phyloP scores from a whole-genome alignment of 2,329 filamentous ascomycete species.

The Fusarium sp. region DNA sequence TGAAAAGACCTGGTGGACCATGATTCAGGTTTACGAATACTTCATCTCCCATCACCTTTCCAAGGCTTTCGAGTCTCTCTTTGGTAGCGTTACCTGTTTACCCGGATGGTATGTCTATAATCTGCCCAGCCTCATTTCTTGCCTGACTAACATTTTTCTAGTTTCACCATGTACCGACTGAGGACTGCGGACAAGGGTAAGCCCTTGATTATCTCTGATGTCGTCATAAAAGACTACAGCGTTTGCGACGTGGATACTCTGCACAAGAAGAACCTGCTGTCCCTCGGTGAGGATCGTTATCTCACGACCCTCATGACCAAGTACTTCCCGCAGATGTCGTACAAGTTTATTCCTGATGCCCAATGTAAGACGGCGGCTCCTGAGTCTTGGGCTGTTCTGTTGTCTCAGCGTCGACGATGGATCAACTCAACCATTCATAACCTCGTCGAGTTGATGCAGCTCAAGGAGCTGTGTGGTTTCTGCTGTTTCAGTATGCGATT shows the following conservation, averaged over 20 bases:
- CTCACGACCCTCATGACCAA: constrained; percentile 98
- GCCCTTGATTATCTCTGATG: constrained; percentile 93
- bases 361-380: constrained; percentile 95
- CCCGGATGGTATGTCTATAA: constrained; percentile 88
- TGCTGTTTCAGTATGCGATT: constrained; percentile 99
- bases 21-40: constrained; percentile 99
- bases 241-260: constrained; percentile 93
- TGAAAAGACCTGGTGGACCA: constrained; percentile 96
- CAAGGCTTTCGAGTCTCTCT: constrained; percentile 98
- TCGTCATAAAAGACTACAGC: constrained; percentile 89
- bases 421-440: constrained; percentile 99
- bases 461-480: constrained; percentile 97
- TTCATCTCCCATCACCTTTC: constrained; percentile 98
- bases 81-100: constrained; percentile 98
- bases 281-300: constrained; percentile 96
- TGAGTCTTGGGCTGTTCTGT: constrained; percentile 91
- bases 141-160: constrained; percentile 60
- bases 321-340: constrained; percentile 95
- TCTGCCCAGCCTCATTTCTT: background rate
- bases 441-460: constrained; percentile 87
- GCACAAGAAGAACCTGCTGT: constrained; percentile 95
- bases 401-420: constrained; percentile 99
- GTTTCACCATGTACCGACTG: constrained; percentile 99
- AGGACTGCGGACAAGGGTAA: constrained; percentile 94
- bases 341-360: constrained; percentile 95